Conservation (phyloP, 345 rosid genomes). For the Eucalyptus pumila region DNA sequence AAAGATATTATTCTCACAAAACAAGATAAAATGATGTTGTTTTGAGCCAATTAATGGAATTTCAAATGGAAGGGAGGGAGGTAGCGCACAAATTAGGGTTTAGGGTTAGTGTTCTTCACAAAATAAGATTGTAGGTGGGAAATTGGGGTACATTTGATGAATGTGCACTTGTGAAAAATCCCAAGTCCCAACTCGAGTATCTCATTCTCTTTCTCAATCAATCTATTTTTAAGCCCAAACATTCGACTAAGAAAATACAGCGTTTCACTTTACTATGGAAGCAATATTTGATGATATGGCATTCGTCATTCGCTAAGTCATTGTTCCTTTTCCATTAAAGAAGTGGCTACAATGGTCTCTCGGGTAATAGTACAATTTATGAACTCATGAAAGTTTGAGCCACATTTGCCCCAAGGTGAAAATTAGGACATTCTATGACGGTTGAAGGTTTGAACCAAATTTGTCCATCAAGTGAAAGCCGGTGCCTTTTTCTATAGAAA, state of each 20-base stretch:
- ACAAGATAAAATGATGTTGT: background rate
- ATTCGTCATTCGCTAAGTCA: background rate
- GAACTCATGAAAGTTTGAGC: no score
- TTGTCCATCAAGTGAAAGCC: background rate
- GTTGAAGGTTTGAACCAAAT: no score
- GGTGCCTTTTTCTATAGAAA: background rate
- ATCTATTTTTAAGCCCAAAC: background rate
- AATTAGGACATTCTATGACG: no score
- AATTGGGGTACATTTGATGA: background rate
- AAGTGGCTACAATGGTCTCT: no score
- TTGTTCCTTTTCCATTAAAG: background rate
- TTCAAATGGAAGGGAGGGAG: background rate
- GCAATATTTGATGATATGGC: background rate
- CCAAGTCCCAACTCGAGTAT: background rate
- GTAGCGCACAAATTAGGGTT: background rate
- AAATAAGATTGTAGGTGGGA: background rate
- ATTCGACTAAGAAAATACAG: fast-evolving
- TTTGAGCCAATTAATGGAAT: background rate
- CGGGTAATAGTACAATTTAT: background rate
- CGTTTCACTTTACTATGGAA: background rate
- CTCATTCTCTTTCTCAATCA: background rate
- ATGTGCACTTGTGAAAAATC: background rate
- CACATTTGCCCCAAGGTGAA: no score
- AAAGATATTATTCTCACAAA: background rate
- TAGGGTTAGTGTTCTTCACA: background rate